Evolutionary conservation across 208 protist species (phyloP).

Genomic region (Blastocrithidia nonstop): DNA sequence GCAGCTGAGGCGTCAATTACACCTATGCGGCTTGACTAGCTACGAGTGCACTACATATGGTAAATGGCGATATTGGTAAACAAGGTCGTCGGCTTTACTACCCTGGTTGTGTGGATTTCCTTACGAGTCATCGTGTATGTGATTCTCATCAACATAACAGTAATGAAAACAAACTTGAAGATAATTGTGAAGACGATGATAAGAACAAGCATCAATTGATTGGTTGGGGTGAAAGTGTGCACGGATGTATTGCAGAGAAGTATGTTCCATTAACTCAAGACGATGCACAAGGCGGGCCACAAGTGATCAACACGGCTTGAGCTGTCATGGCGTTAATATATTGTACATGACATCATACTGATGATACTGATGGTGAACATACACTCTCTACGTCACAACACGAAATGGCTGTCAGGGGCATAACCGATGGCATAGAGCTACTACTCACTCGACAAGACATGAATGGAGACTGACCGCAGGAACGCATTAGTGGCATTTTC

Average conservation of each 20-base stretch:
- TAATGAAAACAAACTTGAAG: constrained; percentile 50
- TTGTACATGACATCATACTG: constrained; percentile 23
- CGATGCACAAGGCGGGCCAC: constrained; percentile 56
- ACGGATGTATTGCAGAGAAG: constrained; percentile 69
- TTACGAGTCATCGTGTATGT: constrained; percentile 86
- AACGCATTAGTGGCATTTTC: constrained; percentile 94
- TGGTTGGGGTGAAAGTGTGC: constrained; percentile 93
- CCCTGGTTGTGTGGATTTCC: constrained; percentile 70
- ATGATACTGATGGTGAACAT: constrained; percentile 7
- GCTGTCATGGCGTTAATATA: constrained; percentile 89
- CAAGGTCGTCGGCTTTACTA: constrained; percentile 62
- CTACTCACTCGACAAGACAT: constrained; percentile 76
- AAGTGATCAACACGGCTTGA: constrained; percentile 95
- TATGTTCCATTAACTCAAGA: too few relatives aligned
- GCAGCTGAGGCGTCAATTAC: constrained; percentile 95
- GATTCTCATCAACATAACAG: too few relatives aligned
- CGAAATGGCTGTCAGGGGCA: too few relatives aligned
- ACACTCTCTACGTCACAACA: constrained; percentile 5
- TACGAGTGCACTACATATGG: constrained; percentile 74
- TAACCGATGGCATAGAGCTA: constrained; percentile 72
- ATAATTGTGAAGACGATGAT: constrained; percentile 87
- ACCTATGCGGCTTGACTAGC: constrained; percentile 96
- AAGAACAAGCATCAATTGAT: too few relatives aligned
- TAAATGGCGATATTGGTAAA: constrained; percentile 44
- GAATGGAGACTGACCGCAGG: constrained; percentile 83